These are phyloP conservation scores for Ogataea ganodermae DNA, from an alignment of 805 yeast genomes.

Conservation along the genomic window DNA sequence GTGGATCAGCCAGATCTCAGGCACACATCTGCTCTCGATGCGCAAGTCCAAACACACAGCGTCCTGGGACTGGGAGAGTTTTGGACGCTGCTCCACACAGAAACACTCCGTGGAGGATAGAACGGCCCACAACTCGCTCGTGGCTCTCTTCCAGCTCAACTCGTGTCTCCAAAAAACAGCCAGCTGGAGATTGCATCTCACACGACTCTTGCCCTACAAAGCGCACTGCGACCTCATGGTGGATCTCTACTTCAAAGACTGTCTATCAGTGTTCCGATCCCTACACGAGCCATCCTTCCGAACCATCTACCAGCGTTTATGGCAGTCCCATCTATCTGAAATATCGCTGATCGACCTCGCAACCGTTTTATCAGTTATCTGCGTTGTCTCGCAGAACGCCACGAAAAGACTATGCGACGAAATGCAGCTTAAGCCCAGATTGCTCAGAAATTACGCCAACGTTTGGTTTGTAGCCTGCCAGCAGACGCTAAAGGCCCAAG, in stretches of 20 bases:
- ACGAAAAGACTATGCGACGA: constrained; percentile 5
- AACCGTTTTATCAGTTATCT: constrained; percentile 13
- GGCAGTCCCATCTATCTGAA: constrained; percentile 8
- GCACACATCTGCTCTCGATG: not conserved
- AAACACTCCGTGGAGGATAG: not conserved
- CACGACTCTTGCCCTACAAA: constrained; percentile 13
- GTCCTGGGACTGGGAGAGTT: constrained; percentile 9
- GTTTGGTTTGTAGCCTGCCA: constrained; percentile 15
- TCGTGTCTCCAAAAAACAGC: not conserved
- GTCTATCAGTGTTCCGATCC: constrained; percentile 6
- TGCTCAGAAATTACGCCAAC: constrained; percentile 1
- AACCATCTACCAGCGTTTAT: constrained; percentile 3
- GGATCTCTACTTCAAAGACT: constrained; percentile 10
- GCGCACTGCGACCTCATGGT: constrained; percentile 14
- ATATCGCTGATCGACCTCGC: constrained; percentile 12
- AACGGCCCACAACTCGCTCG: constrained; percentile 2
- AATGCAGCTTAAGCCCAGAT: constrained; percentile 1
- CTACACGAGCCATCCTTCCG: constrained; percentile 16
- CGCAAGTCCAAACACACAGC: not conserved
- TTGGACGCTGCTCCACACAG: not conserved
- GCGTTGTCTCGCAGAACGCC: constrained; percentile 7
- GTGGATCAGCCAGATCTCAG: constrained; percentile 12
- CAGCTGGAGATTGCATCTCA: constrained; percentile 12
- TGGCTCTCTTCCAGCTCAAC: not conserved
- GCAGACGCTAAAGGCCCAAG: constrained; percentile 12